A percentile compares a stretch with the other conserved stretches of the same genome.
These are phyloP conservation scores for Bolboschoenus planiculmis DNA, from an alignment of 176 grass and related monocot species.

Conservation along the genomic window DNA sequence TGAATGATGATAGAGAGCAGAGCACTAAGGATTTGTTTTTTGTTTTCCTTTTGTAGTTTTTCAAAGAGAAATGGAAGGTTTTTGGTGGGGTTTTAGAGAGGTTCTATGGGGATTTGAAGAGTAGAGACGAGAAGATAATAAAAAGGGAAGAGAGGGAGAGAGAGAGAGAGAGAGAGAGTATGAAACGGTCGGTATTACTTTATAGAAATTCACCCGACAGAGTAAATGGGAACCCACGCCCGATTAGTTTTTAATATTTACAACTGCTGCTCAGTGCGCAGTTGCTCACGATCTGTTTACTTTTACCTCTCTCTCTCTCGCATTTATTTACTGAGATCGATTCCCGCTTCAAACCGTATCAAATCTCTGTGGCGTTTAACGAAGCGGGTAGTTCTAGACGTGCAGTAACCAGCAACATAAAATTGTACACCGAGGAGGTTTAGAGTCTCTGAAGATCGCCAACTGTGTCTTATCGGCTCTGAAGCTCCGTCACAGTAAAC, in stretches of 20 bases:
- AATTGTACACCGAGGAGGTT: neutral
- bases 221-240: slow-evolving; percentile 24
- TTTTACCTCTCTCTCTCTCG: neutral
- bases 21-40: neutral
- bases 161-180: neutral
- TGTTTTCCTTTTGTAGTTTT: neutral
- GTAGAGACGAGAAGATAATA: neutral
- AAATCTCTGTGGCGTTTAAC: neutral
- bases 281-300: slow-evolving; percentile 1
- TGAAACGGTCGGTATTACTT: slow-evolving; percentile 5
- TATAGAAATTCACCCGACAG: slow-evolving; percentile 18
- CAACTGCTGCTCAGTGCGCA: neutral
- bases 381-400: neutral
- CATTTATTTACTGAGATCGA: neutral
- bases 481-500: neutral
- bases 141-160: neutral
- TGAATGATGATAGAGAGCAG: neutral
- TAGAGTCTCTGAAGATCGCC: neutral
- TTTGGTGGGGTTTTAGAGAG: slow-evolving; percentile 19
- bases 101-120: slow-evolving; percentile 25
- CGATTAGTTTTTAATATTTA: slow-evolving; percentile 12
- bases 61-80: slow-evolving; percentile 18
- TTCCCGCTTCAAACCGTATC: neutral
- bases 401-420: neutral
- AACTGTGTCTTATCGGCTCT: neutral